Percentiles rank a stretch among this genome's conserved stretches.
phyloP scores from a whole-genome alignment of 75 land plant species.

The Selaginella tamariscina region DNA sequence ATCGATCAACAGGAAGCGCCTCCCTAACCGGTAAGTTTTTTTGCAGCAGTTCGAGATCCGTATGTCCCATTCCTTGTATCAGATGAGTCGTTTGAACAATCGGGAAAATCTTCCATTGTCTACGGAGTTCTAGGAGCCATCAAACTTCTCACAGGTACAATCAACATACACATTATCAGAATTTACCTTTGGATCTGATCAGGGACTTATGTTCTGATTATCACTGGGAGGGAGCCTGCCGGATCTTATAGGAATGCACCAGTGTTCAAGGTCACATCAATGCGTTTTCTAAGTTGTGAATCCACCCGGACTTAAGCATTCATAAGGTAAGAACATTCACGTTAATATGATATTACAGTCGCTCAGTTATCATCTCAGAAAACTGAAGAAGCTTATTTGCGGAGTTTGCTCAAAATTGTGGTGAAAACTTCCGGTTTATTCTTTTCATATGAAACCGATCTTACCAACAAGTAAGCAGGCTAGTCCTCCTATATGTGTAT shows the following conservation, averaged over 20 bases:
- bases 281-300: constrained; percentile 63
- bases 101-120: not conserved
- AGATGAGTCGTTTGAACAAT: no score
- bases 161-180: not conserved
- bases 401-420: constrained; percentile 49
- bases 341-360: not conserved
- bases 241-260: constrained; percentile 74
- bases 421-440: constrained; percentile 77
- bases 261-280: constrained; percentile 48
- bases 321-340: not conserved
- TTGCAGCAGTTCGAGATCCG: no score
- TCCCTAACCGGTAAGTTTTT: not conserved
- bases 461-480: constrained; percentile 65
- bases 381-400: constrained; percentile 76
- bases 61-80: no score
- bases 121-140: not conserved
- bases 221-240: constrained; percentile 61
- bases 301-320: constrained; percentile 20
- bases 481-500: not conserved
- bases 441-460: constrained; percentile 75
- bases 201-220: constrained; percentile 69
- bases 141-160: not conserved
- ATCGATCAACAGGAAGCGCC: not conserved
- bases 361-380: constrained; percentile 34
- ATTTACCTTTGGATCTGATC: constrained; percentile 4